These are phyloP conservation scores for Chenopodium suecicum DNA, from an alignment of 148 eudicot species.

Conservation along the genomic window DNA sequence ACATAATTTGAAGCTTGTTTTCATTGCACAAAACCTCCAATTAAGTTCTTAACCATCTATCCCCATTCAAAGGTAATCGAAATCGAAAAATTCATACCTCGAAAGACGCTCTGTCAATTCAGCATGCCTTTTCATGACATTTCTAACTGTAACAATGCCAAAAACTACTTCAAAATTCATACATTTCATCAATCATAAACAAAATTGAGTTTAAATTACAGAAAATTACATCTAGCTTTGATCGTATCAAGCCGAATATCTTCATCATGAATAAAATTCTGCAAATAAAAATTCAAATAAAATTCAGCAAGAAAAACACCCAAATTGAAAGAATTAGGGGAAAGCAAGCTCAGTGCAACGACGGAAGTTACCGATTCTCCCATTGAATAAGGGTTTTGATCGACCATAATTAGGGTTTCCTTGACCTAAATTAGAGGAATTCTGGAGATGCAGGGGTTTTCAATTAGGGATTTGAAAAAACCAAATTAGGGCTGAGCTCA, in stretches of 20 bases:
- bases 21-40: not conserved
- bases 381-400: slow-evolving; percentile 33
- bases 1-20: not conserved
- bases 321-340: not conserved
- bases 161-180: slow-evolving; percentile 2
- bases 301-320: not conserved
- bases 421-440: not conserved
- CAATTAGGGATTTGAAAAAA: not conserved
- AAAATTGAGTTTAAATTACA: not conserved
- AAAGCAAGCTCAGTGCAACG: not conserved
- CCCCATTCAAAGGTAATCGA: not conserved
- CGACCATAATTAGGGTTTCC: slow-evolving; percentile 31
- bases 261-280: slow-evolving; percentile 55
- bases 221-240: slow-evolving; percentile 65
- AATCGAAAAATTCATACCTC: slow-evolving; percentile 41
- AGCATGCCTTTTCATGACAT: slow-evolving; percentile 75
- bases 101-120: slow-evolving; percentile 83
- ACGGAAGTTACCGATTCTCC: slow-evolving; percentile 20
- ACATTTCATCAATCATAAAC: not conserved
- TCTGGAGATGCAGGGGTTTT: not conserved
- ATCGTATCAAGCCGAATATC: slow-evolving; percentile 57
- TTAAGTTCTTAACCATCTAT: not conserved
- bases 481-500: not conserved
- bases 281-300: slow-evolving; percentile 17
- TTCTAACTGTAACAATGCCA: slow-evolving; percentile 53